phyloP scores from a whole-genome alignment of 1,284 basidiomycete species.

The Ustilago loliicola region DNA sequence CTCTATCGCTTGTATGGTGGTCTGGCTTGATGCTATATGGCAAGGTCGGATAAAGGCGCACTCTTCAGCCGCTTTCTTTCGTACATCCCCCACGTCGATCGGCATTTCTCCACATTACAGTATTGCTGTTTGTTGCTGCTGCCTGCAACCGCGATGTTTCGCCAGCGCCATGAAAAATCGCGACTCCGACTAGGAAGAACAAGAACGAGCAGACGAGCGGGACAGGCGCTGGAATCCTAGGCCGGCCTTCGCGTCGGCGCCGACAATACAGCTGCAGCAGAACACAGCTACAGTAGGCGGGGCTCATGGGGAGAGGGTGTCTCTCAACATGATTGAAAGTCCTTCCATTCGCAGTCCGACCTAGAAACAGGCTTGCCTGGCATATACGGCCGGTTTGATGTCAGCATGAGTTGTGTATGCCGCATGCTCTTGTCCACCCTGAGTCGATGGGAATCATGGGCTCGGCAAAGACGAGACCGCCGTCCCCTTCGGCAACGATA shows the following conservation, averaged over 20 bases:
- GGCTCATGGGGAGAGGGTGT: not conserved
- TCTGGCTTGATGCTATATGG: too few relatives aligned
- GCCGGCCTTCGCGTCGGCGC: constrained; percentile 20
- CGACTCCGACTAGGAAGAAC: not conserved
- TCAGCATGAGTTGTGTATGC: too few relatives aligned
- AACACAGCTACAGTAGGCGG: not conserved
- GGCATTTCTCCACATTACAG: constrained; percentile 11
- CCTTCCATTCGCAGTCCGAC: not conserved
- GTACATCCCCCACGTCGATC: constrained; percentile 23
- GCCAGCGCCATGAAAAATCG: not conserved
- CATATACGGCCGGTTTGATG: too few relatives aligned
- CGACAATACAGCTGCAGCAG: constrained; percentile 23
- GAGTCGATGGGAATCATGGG: not conserved
- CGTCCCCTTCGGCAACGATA: not conserved
- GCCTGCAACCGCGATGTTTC: not conserved
- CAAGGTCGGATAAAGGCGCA: not conserved
- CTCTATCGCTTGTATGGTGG: too few relatives aligned
- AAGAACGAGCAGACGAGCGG: not conserved
- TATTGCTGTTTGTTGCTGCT: not conserved
- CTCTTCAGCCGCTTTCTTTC: not conserved
- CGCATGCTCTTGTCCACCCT: not conserved
- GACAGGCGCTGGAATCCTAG: not conserved
- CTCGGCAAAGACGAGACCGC: not conserved
- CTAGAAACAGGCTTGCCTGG: not conserved
- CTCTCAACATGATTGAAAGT: not conserved